A percentile compares a stretch with the other conserved stretches of the same genome.
Conservation (phyloP, 2,329 filamentous ascomycete species). For the Trichoderma atrobrunneum region DNA sequence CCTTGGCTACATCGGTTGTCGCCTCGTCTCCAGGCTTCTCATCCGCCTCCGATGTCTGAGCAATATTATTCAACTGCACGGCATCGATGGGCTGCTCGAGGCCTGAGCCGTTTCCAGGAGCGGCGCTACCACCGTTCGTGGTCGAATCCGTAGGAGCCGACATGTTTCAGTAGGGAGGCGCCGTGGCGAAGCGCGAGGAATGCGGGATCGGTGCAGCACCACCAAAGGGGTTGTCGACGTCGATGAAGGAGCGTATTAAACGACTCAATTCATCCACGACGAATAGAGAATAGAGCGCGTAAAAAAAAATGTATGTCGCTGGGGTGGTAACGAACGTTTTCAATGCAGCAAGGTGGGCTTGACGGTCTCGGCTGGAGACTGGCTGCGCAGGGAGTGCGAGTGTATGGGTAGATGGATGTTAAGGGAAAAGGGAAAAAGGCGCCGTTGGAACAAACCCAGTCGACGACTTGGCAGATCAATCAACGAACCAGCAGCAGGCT, state of each 20-base stretch:
- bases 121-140: conserved; percentile 32
- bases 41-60: conserved; percentile 23
- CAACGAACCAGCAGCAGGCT: conserved; percentile 16
- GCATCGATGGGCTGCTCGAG: conserved; percentile 38
- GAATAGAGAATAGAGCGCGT: neutral
- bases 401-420: conserved; percentile 11
- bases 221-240: conserved; percentile 22
- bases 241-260: conserved; percentile 2
- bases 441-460: conserved; percentile 1
- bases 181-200: conserved; percentile 22
- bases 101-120: conserved; percentile 29
- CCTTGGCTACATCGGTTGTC: neutral
- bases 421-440: conserved; percentile 11
- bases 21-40: conserved; percentile 8
- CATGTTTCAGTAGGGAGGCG: conserved; percentile 27
- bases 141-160: conserved; percentile 34
- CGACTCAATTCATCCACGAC: conserved; percentile 17
- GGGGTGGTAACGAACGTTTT: conserved; percentile 11
- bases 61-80: conserved; percentile 38
- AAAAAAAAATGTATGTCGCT: neutral
- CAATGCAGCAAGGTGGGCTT: conserved; percentile 1
- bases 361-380: conserved; percentile 2
- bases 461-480: conserved; percentile 15
- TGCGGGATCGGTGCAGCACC: conserved; percentile 26
- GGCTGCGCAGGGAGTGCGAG: neutral